Evolutionary conservation across 345 rosid species (phyloP).

Genomic region (Clausena lansium): DNA sequence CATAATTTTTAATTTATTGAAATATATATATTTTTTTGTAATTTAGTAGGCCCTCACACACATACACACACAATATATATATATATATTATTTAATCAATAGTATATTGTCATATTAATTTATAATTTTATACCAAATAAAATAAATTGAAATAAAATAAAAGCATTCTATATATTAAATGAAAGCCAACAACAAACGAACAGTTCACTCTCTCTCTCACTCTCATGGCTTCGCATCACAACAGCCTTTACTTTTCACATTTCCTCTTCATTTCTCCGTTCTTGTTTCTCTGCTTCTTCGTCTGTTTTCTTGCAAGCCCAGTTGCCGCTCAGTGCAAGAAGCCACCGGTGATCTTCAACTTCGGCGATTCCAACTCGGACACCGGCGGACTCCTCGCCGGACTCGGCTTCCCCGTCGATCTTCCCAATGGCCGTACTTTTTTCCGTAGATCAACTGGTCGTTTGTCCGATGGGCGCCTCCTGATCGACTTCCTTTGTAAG

Average conservation of each 20-base stretch:
- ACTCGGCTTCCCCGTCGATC: slow-evolving; percentile 63
- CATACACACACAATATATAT: too few relatives aligned
- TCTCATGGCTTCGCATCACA: background rate
- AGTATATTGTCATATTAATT: too few relatives aligned
- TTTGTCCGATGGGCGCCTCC: slow-evolving; percentile 79
- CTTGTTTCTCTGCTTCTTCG: background rate
- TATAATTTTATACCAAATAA: too few relatives aligned
- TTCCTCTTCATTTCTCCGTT: background rate
- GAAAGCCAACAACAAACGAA: too few relatives aligned
- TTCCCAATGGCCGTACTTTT: slow-evolving; percentile 70
- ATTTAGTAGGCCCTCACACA: too few relatives aligned
- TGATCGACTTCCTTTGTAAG: slow-evolving; percentile 84
- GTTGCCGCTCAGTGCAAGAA: slow-evolving; percentile 35
- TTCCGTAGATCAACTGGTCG: slow-evolving; percentile 73
- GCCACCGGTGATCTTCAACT: slow-evolving; percentile 72
- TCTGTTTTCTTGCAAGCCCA: background rate
- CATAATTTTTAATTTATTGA: too few relatives aligned
- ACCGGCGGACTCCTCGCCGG: slow-evolving; percentile 89
- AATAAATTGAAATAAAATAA: too few relatives aligned
- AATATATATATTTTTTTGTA: too few relatives aligned
- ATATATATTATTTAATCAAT: too few relatives aligned
- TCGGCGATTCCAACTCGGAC: slow-evolving; percentile 92
- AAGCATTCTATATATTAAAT: too few relatives aligned
- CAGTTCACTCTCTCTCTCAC: background rate
- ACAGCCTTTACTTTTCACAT: background rate